These are phyloP conservation scores for Tuber indicum DNA, from an alignment of 495 filamentous ascomycete genomes.

Conservation along the genomic window DNA sequence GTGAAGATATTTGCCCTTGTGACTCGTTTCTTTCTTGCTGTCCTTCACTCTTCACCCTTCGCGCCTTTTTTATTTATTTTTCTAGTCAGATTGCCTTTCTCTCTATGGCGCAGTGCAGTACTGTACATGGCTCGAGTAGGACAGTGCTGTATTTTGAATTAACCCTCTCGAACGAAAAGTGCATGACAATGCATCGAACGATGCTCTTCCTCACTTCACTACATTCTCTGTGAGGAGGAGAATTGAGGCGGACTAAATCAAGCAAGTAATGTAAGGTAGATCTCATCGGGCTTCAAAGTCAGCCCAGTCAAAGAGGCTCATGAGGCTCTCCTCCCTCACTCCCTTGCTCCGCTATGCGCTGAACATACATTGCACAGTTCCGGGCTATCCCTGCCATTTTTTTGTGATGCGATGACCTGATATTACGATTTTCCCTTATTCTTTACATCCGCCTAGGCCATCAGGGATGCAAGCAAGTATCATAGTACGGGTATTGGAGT, in stretches of 20 bases:
- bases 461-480: background rate
- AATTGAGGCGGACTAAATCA: background rate
- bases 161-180: background rate
- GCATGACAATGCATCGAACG: background rate
- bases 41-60: background rate
- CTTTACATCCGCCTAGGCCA: background rate
- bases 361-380: background rate
- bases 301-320: background rate
- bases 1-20: background rate
- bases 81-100: background rate
- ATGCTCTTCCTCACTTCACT: background rate
- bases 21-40: background rate
- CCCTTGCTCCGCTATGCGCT: background rate
- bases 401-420: background rate
- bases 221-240: background rate
- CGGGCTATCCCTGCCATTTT: background rate
- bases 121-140: background rate
- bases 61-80: background rate
- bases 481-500: too few relatives aligned
- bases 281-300: conserved; percentile 1
- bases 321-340: background rate
- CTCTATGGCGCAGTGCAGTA: background rate
- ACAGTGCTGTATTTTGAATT: background rate
- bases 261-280: background rate
- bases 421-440: background rate